Conservation (phyloP, 169 alveolate species). For the Plasmodium reichenowi region DNA sequence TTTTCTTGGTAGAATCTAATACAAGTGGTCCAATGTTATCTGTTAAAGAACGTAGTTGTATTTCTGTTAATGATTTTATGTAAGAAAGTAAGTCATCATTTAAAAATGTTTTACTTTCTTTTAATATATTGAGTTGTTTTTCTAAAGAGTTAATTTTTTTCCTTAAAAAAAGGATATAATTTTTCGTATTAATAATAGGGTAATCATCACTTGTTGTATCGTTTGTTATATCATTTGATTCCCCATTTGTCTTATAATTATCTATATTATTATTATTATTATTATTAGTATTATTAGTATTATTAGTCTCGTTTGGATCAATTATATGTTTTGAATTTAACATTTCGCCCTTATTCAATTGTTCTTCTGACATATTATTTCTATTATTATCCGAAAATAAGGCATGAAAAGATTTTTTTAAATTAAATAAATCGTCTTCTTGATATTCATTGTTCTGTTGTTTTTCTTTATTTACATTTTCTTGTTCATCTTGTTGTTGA, state of each 20-base stretch:
- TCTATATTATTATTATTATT: not conserved
- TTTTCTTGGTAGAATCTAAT: constrained; percentile 85
- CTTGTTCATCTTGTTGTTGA: too few relatives aligned
- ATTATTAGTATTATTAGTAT: not conserved
- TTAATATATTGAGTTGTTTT: constrained; percentile 37
- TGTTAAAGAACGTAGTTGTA: constrained; percentile 80
- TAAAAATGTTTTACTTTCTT: constrained; percentile 42
- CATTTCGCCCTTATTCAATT: constrained; percentile 9
- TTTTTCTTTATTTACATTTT: too few relatives aligned
- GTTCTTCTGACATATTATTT: not conserved
- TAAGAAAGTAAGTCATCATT: constrained; percentile 83
- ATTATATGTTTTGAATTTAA: constrained; percentile 10
- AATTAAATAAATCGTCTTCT: constrained; percentile 15
- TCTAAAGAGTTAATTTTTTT: constrained; percentile 64
- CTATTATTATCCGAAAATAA: constrained; percentile 30
- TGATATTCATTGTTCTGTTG: too few relatives aligned
- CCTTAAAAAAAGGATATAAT: constrained; percentile 60
- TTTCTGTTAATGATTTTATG: constrained; percentile 84
- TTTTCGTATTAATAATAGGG: constrained; percentile 73
- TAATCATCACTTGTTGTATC: constrained; percentile 15
- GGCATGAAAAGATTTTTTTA: constrained; percentile 56
- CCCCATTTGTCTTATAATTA: too few relatives aligned
- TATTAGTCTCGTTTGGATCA: not conserved
- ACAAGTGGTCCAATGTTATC: constrained; percentile 85
- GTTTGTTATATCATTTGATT: too few relatives aligned